phyloP scores from a whole-genome alignment of 441 rosid genomes.

The Erodium texanum region DNA sequence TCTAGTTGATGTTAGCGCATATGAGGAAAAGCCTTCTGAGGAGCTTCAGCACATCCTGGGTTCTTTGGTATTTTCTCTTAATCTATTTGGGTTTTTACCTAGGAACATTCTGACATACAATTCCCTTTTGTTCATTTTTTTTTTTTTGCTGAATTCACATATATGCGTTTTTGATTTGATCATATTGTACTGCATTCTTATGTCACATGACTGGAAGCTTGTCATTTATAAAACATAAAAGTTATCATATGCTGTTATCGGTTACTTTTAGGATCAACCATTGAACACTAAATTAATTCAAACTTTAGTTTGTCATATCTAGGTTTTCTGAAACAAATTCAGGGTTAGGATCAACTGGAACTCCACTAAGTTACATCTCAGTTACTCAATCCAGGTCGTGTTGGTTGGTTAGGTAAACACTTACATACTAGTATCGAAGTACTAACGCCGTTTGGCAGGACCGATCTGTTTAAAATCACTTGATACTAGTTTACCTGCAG shows the following conservation, averaged over 20 bases:
- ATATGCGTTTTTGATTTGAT: background rate
- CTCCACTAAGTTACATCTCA: no score
- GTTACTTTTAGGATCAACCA: conserved; percentile 1
- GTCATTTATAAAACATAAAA: conserved; percentile 2
- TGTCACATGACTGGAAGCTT: background rate
- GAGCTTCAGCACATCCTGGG: conserved; percentile 80
- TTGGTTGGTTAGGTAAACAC: no score
- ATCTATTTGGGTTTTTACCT: conserved; percentile 13
- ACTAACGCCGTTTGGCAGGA: no score
- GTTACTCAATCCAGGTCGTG: no score
- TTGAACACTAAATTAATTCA: background rate
- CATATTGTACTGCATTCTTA: background rate
- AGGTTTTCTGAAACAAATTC: background rate
- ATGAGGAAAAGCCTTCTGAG: conserved; percentile 64
- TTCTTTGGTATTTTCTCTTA: conserved; percentile 58
- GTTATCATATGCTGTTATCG: background rate
- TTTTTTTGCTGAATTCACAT: conserved; percentile 1
- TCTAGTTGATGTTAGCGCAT: conserved; percentile 77
- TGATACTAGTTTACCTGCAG: no score
- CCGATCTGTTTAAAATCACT: no score
- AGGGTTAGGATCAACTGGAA: background rate
- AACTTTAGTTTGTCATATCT: conserved; percentile 5
- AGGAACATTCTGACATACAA: conserved; percentile 7
- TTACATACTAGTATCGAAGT: no score
- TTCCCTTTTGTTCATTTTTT: background rate